Evolutionary conservation across 2,329 filamentous ascomycete genomes (phyloP), one percentile per base, ranked within the genome.

Genomic region (Neurospora sp.): DNA sequence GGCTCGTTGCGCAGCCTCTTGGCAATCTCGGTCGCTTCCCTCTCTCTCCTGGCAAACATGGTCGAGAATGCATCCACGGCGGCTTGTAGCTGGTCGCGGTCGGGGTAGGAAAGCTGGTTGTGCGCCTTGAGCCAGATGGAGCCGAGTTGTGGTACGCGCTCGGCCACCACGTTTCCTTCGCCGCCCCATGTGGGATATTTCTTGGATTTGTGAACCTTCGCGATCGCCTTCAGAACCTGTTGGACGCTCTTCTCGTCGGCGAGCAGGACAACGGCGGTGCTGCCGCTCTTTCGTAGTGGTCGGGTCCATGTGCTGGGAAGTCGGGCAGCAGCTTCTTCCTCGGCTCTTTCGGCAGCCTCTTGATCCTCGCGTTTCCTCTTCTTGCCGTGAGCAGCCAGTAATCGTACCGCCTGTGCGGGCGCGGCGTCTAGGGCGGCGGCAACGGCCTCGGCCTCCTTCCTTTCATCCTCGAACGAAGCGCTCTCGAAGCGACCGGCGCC

Each of bases 31-130:
- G 77, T 85, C 75, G 84, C 90, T 80, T 84, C 90, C 81, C 79
- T 88, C 84, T 86, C 91, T 81, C 84, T 92, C 82, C 77, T 87
- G 82, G 85, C 91, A 82, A 93, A 98, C n/a, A 89, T 84, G 28
- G 87, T 86, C 85, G 98, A 97, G 83, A 93, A 98, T 42, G 90
- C 88, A 77, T 97, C 93, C 33, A 97, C 90, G 4, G 89, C 86
- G 46, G 84, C 82, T 76, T 96, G 89, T n/a, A 97, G 84, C 23
- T 84, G 81, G 13, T 83, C 80, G 58, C 87, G 87, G 70, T 90
- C 83, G 0, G 94, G 93, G 76, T 92, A 96, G 9, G 86, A 86
- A 11, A 95, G 83, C 52, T 85, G 84, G 73, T 92, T 87, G 80
- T 97, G 93, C 4, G 85, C 80, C 68, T 91, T 87, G 74, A 86